phyloP scores from a whole-genome alignment of 1,139 yeast genomes.

The Taphrina populina region DNA sequence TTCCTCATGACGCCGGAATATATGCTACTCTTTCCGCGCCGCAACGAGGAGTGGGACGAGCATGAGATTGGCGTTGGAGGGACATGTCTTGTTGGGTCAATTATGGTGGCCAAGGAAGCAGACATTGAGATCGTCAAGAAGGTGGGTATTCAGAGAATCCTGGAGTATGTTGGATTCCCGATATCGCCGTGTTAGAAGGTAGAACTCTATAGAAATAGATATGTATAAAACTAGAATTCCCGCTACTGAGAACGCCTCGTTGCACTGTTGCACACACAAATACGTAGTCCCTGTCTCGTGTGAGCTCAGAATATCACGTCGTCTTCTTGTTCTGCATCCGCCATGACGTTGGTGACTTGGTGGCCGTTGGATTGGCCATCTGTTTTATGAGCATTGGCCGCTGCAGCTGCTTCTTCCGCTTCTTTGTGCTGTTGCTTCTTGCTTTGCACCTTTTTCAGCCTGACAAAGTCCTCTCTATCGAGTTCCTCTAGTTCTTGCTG shows the following conservation, averaged over 20 bases:
- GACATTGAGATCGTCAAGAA: not conserved
- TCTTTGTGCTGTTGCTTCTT: conserved; percentile 84
- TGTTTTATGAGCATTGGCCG: conserved; percentile 33
- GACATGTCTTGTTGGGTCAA: conserved; percentile 24
- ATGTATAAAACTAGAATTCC: too few species aligned
- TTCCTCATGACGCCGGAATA: conserved; percentile 23
- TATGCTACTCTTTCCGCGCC: conserved; percentile 27
- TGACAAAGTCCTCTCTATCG: conserved; percentile 95
- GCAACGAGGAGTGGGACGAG: conserved; percentile 19
- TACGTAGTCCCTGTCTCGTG: too few species aligned
- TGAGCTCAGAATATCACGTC: conserved; percentile 37
- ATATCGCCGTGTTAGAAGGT: not conserved
- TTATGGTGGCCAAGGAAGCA: conserved; percentile 15
- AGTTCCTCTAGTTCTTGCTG: conserved; percentile 94
- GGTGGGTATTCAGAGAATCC: not conserved
- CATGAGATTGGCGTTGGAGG: conserved; percentile 29
- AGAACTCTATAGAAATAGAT: too few species aligned
- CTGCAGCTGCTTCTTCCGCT: conserved; percentile 56
- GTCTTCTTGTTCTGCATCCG: conserved; percentile 36
- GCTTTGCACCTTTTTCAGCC: conserved; percentile 94
- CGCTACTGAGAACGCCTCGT: too few species aligned
- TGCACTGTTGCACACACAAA: too few species aligned
- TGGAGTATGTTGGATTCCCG: conserved; percentile 13
- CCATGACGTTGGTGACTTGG: conserved; percentile 27
- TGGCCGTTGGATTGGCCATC: conserved; percentile 1